A percentile compares a stretch with the other conserved stretches of the same genome.
Evolutionary conservation across 768 basidiomycete species (phyloP).

Genomic region (Kockovaella imperatae): DNA sequence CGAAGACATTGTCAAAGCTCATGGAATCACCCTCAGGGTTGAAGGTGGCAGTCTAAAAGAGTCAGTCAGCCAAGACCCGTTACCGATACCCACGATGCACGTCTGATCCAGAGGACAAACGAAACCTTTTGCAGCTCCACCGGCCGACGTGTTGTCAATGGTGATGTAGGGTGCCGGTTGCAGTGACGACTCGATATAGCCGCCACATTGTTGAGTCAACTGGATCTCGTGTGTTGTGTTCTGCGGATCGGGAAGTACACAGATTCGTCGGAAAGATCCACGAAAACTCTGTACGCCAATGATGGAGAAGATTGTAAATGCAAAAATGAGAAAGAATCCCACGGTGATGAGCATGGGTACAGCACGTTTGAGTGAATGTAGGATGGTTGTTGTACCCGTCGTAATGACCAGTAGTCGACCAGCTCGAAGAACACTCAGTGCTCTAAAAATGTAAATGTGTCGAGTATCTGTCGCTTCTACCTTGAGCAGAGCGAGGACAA

Average conservation of each 20-base stretch:
- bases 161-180: constrained; percentile 48
- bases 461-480: constrained; percentile 55
- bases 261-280: constrained; percentile 59
- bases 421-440: constrained; percentile 74
- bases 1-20: constrained; percentile 85
- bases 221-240: constrained; percentile 38
- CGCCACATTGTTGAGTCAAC: constrained; percentile 64
- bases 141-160: constrained; percentile 45
- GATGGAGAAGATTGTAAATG: constrained; percentile 79
- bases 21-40: constrained; percentile 63
- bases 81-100: constrained; percentile 56
- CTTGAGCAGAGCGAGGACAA: constrained; percentile 61
- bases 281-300: constrained; percentile 92
- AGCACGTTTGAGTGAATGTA: constrained; percentile 84
- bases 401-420: constrained; percentile 78
- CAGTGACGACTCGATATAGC: constrained; percentile 63
- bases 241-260: constrained; percentile 42
- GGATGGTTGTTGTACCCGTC: constrained; percentile 87
- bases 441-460: constrained; percentile 82
- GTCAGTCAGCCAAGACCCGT: background rate
- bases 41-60: constrained; percentile 28
- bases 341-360: constrained; percentile 82
- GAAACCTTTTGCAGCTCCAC: constrained; percentile 63
- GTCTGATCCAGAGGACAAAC: constrained; percentile 80
- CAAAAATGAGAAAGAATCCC: constrained; percentile 83